Conservation (phyloP, 1,284 basidiomycete species). For the Ganoderma multipileum region DNA sequence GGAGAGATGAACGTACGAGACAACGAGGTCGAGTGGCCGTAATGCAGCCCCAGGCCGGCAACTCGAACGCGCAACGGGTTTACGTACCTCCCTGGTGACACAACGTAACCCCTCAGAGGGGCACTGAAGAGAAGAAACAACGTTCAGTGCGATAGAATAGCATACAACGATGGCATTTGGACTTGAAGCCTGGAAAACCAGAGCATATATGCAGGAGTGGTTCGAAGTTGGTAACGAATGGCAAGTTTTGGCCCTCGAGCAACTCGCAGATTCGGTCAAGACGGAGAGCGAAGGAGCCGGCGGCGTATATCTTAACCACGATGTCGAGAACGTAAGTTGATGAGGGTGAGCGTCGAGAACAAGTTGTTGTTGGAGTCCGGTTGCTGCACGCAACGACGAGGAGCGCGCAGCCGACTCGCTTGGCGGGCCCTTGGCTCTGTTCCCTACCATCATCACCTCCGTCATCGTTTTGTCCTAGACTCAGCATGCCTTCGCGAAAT, state of each 20-base stretch:
- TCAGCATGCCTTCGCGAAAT: constrained; percentile 32
- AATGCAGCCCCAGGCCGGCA: background rate
- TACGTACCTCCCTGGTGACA: constrained; percentile 13
- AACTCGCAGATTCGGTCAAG: background rate
- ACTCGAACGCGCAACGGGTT: constrained; percentile 11
- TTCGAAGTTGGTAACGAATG: background rate
- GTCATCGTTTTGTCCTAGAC: no score
- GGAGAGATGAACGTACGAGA: constrained; percentile 3
- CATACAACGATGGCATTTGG: background rate
- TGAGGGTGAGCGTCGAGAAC: background rate
- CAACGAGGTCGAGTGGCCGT: background rate
- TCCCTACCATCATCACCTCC: background rate
- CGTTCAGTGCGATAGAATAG: background rate
- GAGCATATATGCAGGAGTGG: background rate
- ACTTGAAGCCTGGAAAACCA: background rate
- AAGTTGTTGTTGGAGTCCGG: constrained; percentile 1
- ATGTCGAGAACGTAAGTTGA: background rate
- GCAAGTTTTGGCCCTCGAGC: background rate
- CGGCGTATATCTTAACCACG: background rate
- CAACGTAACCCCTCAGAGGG: background rate
- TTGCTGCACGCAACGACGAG: background rate
- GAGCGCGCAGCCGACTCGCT: background rate
- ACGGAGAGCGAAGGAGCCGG: background rate
- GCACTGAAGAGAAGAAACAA: background rate
- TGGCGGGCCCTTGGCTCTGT: background rate